Evolutionary conservation across 176 grass and related monocot genomes (phyloP).

Genomic region (Themeda triandra): DNA sequence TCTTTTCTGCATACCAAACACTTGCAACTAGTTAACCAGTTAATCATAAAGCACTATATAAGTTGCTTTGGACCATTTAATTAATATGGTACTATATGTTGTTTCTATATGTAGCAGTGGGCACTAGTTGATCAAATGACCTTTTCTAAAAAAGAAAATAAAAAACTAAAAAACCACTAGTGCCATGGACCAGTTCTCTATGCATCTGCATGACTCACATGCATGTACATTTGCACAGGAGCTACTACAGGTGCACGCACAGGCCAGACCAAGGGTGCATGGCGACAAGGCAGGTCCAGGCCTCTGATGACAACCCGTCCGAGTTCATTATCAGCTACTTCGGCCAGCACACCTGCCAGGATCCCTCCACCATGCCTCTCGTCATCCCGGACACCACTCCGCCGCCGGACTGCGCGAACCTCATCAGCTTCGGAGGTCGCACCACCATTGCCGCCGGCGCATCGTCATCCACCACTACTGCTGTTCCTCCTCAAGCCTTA

Average conservation of each 20-base stretch:
- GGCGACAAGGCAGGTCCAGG: conserved; percentile 72
- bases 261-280: conserved; percentile 58
- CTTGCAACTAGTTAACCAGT: neutral
- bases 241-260: conserved; percentile 86
- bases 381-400: conserved; percentile 21
- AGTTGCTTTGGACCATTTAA: neutral
- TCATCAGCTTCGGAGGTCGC: conserved; percentile 64
- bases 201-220: neutral
- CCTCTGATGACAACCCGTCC: conserved; percentile 41
- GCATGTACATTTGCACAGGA: conserved; percentile 27
- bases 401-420: neutral
- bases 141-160: neutral
- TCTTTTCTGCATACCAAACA: neutral
- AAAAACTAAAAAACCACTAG: neutral
- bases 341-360: conserved; percentile 74
- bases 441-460: neutral
- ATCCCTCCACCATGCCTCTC: conserved; percentile 40
- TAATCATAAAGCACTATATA: neutral
- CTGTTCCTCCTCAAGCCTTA: neutral
- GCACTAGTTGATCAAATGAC: neutral
- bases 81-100: neutral
- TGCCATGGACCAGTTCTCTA: neutral
- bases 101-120: neutral
- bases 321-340: conserved; percentile 62
- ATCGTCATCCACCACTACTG: neutral